These are phyloP conservation scores for Plasmodium vivax DNA, from an alignment of 169 alveolate species.

Conservation along the genomic window DNA sequence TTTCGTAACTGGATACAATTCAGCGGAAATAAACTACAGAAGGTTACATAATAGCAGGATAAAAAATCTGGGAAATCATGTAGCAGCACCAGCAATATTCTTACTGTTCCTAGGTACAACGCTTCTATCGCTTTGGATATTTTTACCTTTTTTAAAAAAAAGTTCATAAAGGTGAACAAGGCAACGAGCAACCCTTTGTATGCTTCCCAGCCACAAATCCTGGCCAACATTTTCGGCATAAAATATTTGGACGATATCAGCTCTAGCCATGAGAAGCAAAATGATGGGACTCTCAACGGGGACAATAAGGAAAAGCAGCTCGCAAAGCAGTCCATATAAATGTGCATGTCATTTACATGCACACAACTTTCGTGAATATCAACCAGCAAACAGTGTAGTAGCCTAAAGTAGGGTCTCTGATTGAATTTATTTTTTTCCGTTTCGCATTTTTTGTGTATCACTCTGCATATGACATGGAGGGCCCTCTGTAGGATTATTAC, in stretches of 20 bases:
- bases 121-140: slow-evolving; percentile 74
- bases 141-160: slow-evolving; percentile 76
- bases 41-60: slow-evolving; percentile 93
- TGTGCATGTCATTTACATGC: slow-evolving; percentile 18
- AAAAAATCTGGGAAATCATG: slow-evolving; percentile 98
- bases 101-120: slow-evolving; percentile 79
- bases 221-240: slow-evolving; percentile 90
- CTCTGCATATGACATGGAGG: slow-evolving; percentile 58
- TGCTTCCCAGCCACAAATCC: slow-evolving; percentile 86
- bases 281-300: slow-evolving; percentile 68
- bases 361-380: slow-evolving; percentile 42
- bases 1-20: slow-evolving; percentile 94
- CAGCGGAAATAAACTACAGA: slow-evolving; percentile 93
- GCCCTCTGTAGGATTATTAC: slow-evolving; percentile 54
- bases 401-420: slow-evolving; percentile 76
- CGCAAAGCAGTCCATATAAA: slow-evolving; percentile 65
- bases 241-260: slow-evolving; percentile 77
- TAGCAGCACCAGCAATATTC: slow-evolving; percentile 91
- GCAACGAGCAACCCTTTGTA: slow-evolving; percentile 83
- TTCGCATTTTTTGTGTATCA: slow-evolving; percentile 59
- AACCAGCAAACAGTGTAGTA: slow-evolving; percentile 56
- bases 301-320: slow-evolving; percentile 39
- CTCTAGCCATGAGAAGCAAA: slow-evolving; percentile 75
- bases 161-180: slow-evolving; percentile 80
- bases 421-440: slow-evolving; percentile 24